Percentiles rank a stretch among this genome's conserved stretches.
phyloP scores from a whole-genome alignment of 129 eudicot genomes.

The Oenanthe sinensis region DNA sequence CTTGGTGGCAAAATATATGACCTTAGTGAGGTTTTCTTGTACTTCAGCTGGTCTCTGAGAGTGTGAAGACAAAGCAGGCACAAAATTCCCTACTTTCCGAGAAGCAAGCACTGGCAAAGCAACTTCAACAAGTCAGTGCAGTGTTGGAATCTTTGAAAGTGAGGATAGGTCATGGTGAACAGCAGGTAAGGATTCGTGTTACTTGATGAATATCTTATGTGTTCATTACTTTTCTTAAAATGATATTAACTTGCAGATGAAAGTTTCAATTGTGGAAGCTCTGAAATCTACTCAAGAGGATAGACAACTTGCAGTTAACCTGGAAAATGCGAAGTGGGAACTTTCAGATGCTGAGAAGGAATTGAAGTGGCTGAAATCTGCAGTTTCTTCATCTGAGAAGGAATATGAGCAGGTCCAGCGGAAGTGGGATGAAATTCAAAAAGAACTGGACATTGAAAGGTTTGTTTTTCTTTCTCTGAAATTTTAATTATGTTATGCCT shows the following conservation, averaged over 20 bases:
- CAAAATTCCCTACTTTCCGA: slow-evolving; percentile 55
- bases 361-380: slow-evolving; percentile 73
- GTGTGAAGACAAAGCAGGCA: slow-evolving; percentile 89
- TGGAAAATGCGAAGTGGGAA: slow-evolving; percentile 80
- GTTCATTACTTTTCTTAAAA: slow-evolving; percentile 7
- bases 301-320: slow-evolving; percentile 48
- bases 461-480: neutral
- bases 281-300: slow-evolving; percentile 69
- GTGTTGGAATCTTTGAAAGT: slow-evolving; percentile 52
- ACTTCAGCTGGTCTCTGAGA: slow-evolving; percentile 84
- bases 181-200: slow-evolving; percentile 44
- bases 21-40: neutral
- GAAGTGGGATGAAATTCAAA: slow-evolving; percentile 59
- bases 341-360: slow-evolving; percentile 82
- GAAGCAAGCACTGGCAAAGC: slow-evolving; percentile 53
- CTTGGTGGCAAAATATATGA: neutral
- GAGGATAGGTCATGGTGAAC: slow-evolving; percentile 56
- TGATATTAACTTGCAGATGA: slow-evolving; percentile 51
- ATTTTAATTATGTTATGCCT: neutral
- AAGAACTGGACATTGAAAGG: slow-evolving; percentile 74
- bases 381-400: slow-evolving; percentile 71
- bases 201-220: slow-evolving; percentile 6
- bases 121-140: slow-evolving; percentile 56
- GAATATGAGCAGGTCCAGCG: slow-evolving; percentile 71
- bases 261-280: slow-evolving; percentile 51